Evolutionary conservation across 169 alveolate genomes (phyloP), one percentile per base, ranked within the genome.

Genomic region (Babesia ovata): DNA sequence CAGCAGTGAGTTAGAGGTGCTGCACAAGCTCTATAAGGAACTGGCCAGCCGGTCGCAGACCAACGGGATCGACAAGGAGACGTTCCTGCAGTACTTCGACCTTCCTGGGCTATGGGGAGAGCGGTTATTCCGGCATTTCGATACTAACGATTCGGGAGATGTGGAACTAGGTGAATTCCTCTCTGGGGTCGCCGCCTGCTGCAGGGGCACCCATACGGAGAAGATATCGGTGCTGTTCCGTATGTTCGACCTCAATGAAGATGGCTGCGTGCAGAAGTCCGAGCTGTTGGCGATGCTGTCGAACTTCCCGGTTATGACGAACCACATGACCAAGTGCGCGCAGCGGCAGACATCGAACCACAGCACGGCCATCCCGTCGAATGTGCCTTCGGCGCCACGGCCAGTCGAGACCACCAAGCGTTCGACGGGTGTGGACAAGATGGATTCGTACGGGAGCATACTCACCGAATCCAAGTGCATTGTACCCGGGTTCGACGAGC

Each of bases 81-180:
- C 96, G 2, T 93, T 93, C 54, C 89, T 93, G 33, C 95, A 92
- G 73, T 93, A 90, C 78, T 93, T 93, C 70, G 91, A 93, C 21
- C 77, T 93, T 12, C 96, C 96, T 1, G 96, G 96, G 7, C 86
- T 93, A 17, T 93, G 96, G 96, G 96, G 96, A 8, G 96, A 93
- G 72, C 93, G 94, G 42, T 75, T 93, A 33, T 93, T 92, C 53
- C 86, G 87, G 26, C 73, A 85, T 44, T 93, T 93, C 71, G 92
- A 92, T 61, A 76, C 54, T 46, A 88, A 88, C 58, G 85, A 75
- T 0, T 75, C 91, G 13, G 93, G 92, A 6, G 50, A 63, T 26
- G 93, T 93, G 50, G 96, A 93, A 62, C 81, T 81, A 54, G 96
- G 87, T n/a, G 96, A 92, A 50, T 93, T 93, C 70, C 53, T 93